These are phyloP conservation scores for Fusarium sp. DNA, from an alignment of 2,329 filamentous ascomycete species.

Conservation along the genomic window DNA sequence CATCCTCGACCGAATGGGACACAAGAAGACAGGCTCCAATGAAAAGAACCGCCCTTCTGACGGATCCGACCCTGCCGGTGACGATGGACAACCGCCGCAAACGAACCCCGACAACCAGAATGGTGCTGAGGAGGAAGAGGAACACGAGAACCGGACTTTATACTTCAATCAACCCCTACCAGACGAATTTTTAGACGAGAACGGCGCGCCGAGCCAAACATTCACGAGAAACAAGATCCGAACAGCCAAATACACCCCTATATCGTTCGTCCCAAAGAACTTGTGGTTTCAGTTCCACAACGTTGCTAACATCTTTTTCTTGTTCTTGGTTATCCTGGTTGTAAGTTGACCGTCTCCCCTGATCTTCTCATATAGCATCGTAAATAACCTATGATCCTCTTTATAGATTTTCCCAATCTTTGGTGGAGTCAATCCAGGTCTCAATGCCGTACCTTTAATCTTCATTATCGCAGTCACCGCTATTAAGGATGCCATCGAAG, in stretches of 20 bases:
- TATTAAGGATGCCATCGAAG: slow-evolving; percentile 95
- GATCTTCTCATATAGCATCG: not conserved
- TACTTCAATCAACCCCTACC: slow-evolving; percentile 92
- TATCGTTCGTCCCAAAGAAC: slow-evolving; percentile 97
- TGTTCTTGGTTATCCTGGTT: slow-evolving; percentile 93
- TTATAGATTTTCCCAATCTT: slow-evolving; percentile 94
- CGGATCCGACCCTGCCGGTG: slow-evolving; percentile 44
- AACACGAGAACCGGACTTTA: slow-evolving; percentile 67
- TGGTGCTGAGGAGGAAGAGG: slow-evolving; percentile 56
- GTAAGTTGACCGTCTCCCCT: slow-evolving; percentile 67
- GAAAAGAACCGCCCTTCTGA: slow-evolving; percentile 74
- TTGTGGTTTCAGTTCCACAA: slow-evolving; percentile 99
- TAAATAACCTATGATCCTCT: slow-evolving; percentile 36
- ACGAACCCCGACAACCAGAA: slow-evolving; percentile 51
- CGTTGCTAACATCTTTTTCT: slow-evolving; percentile 97
- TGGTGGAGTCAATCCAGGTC: slow-evolving; percentile 87
- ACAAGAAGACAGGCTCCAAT: slow-evolving; percentile 68
- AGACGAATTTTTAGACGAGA: slow-evolving; percentile 78
- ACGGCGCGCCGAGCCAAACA: slow-evolving; percentile 76
- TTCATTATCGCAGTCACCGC: slow-evolving; percentile 90
- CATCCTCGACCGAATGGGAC: slow-evolving; percentile 81
- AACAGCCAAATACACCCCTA: slow-evolving; percentile 95
- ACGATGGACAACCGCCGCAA: slow-evolving; percentile 45
- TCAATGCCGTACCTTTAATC: slow-evolving; percentile 92
- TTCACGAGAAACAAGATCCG: slow-evolving; percentile 96